These are phyloP conservation scores for Stromatinia cepivora DNA, from an alignment of 2,329 filamentous ascomycete species.

Conservation along the genomic window DNA sequence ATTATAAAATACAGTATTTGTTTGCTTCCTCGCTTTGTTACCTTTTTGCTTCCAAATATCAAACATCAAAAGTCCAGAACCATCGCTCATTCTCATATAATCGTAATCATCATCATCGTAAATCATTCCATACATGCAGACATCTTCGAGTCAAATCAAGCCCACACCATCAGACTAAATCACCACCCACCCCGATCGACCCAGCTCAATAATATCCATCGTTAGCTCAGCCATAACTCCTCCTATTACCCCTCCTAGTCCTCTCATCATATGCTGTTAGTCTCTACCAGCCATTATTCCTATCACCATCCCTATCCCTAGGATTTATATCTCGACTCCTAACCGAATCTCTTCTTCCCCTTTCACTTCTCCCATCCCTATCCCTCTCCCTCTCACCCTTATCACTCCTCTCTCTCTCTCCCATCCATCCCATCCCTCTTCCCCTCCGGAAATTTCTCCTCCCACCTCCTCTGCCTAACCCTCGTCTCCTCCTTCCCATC, in stretches of 20 bases:
- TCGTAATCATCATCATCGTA: too few species aligned
- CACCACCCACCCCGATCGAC: too few species aligned
- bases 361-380: conserved; percentile 12
- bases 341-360: conserved; percentile 4
- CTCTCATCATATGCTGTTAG: not conserved
- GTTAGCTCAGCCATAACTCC: not conserved
- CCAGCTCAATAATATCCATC: not conserved
- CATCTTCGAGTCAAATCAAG: too few species aligned
- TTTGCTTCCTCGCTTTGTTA: too few species aligned
- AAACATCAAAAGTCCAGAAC: too few species aligned
- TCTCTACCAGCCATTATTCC: not conserved
- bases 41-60: too few species aligned
- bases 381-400: conserved; percentile 4
- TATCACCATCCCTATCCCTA: not conserved
- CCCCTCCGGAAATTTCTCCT: conserved; percentile 18
- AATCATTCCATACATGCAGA: not conserved
- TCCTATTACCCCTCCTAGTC: not conserved
- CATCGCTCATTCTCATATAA: too few species aligned
- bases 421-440: not conserved
- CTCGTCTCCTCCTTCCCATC: conserved; percentile 27
- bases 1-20: too few species aligned
- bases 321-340: not conserved
- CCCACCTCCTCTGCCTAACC: conserved; percentile 24
- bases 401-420: not conserved
- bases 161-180: too few species aligned